Percentiles rank a stretch among this genome's conserved stretches.
Evolutionary conservation across 169 alveolate species (phyloP).

Genomic region (Cryptosporidium ryanae): DNA sequence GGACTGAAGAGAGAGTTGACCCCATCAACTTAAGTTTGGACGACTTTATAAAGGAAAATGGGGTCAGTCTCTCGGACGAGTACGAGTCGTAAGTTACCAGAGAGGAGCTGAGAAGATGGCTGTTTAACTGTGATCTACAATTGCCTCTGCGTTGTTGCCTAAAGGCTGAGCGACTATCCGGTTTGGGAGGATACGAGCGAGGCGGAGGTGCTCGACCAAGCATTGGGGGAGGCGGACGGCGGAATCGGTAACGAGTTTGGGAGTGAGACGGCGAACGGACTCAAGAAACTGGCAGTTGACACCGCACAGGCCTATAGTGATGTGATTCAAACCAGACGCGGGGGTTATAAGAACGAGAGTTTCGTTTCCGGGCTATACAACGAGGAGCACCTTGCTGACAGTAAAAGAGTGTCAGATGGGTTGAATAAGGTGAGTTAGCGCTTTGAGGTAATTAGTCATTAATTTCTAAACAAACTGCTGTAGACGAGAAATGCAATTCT

Average conservation of each 20-base stretch:
- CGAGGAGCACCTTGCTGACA: too few relatives aligned
- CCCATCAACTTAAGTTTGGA: slow-evolving; percentile 30
- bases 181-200: slow-evolving; percentile 57
- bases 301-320: slow-evolving; percentile 9
- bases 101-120: background rate
- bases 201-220: background rate
- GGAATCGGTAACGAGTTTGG: background rate
- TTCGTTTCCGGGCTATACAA: too few relatives aligned
- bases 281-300: slow-evolving; percentile 20
- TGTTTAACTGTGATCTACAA: background rate
- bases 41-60: background rate
- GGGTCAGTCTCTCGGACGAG: background rate
- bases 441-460: background rate
- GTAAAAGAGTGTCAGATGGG: background rate
- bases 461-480: background rate
- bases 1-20: slow-evolving; percentile 44
- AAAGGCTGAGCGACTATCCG: slow-evolving; percentile 60
- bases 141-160: background rate
- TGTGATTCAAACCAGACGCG: slow-evolving; percentile 4
- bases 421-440: slow-evolving; percentile 42
- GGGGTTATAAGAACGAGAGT: too few relatives aligned
- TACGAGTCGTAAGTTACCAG: background rate
- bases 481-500: slow-evolving; percentile 50
- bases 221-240: background rate
- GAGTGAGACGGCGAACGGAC: slow-evolving; percentile 6